Conservation (phyloP, 805 yeast species). For the Suhomyces sp. region DNA sequence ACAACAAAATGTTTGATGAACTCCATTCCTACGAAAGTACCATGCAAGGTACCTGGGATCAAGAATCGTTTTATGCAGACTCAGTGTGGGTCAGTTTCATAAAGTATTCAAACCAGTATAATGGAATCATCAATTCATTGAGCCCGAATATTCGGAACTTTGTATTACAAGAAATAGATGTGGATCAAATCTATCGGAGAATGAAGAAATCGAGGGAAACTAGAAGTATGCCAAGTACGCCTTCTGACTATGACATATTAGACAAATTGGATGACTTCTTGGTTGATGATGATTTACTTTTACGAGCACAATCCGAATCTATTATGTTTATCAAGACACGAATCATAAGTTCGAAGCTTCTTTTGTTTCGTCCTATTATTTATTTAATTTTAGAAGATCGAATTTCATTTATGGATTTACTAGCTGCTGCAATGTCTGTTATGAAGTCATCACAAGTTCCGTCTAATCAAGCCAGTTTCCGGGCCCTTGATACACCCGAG, state of each 20-base stretch:
- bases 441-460: slow-evolving; percentile 5
- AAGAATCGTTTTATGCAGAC: slow-evolving; percentile 19
- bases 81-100: slow-evolving; percentile 28
- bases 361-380: slow-evolving; percentile 34
- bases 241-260: slow-evolving; percentile 14
- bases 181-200: slow-evolving; percentile 27
- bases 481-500: slow-evolving; percentile 7
- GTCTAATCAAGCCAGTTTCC: neutral
- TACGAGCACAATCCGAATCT: slow-evolving; percentile 35
- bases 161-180: slow-evolving; percentile 32
- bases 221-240: slow-evolving; percentile 2
- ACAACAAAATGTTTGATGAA: slow-evolving; percentile 37
- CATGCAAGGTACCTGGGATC: slow-evolving; percentile 22
- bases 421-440: slow-evolving; percentile 25
- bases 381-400: slow-evolving; percentile 33
- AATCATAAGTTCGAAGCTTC: slow-evolving; percentile 31
- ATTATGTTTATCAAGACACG: slow-evolving; percentile 41
- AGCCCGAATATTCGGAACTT: slow-evolving; percentile 34
- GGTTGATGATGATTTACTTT: slow-evolving; percentile 32
- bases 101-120: slow-evolving; percentile 36
- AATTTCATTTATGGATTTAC: slow-evolving; percentile 25
- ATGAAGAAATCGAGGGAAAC: slow-evolving; percentile 24
- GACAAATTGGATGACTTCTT: slow-evolving; percentile 34
- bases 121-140: slow-evolving; percentile 37
- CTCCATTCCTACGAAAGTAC: slow-evolving; percentile 19